Conservation (phyloP, 1,284 basidiomycete genomes). For the Puccinia sorghi region DNA sequence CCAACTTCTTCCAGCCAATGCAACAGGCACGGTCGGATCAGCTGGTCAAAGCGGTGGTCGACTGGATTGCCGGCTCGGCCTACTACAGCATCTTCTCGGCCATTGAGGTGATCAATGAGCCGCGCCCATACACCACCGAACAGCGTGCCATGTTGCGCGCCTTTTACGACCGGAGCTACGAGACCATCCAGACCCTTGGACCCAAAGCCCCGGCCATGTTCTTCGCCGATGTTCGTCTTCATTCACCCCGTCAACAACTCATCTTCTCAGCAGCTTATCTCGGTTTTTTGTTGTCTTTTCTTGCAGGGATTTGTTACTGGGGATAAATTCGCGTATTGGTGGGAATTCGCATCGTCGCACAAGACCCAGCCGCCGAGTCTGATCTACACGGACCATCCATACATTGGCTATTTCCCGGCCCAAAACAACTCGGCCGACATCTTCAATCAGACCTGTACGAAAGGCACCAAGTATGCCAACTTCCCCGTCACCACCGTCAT, state of each 20-base stretch:
- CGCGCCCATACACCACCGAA: slow-evolving; percentile 55
- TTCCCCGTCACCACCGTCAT: slow-evolving; percentile 56
- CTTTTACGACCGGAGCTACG: slow-evolving; percentile 55
- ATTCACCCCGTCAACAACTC: too few species aligned
- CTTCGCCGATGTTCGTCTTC: slow-evolving; percentile 51
- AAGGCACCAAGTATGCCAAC: slow-evolving; percentile 53
- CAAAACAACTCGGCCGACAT: slow-evolving; percentile 53
- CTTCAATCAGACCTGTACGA: slow-evolving; percentile 54
- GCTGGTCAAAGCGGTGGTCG: slow-evolving; percentile 54
- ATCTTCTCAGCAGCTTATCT: not conserved
- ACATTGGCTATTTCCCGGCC: slow-evolving; percentile 55
- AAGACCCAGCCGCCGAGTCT: slow-evolving; percentile 51
- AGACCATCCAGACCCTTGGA: slow-evolving; percentile 52
- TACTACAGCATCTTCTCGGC: slow-evolving; percentile 55
- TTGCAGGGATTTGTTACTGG: slow-evolving; percentile 47
- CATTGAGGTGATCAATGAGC: slow-evolving; percentile 55
- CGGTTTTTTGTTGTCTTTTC: slow-evolving; percentile 6
- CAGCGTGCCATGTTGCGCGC: slow-evolving; percentile 53
- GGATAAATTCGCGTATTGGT: slow-evolving; percentile 30
- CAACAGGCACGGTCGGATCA: slow-evolving; percentile 54
- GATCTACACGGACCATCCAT: slow-evolving; percentile 56
- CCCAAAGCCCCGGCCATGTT: slow-evolving; percentile 55
- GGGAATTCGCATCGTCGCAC: slow-evolving; percentile 51
- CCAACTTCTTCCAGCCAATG: slow-evolving; percentile 52
- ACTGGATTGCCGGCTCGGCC: slow-evolving; percentile 53